phyloP scores from a whole-genome alignment of 495 filamentous ascomycete species.

The Penicillium canariense region DNA sequence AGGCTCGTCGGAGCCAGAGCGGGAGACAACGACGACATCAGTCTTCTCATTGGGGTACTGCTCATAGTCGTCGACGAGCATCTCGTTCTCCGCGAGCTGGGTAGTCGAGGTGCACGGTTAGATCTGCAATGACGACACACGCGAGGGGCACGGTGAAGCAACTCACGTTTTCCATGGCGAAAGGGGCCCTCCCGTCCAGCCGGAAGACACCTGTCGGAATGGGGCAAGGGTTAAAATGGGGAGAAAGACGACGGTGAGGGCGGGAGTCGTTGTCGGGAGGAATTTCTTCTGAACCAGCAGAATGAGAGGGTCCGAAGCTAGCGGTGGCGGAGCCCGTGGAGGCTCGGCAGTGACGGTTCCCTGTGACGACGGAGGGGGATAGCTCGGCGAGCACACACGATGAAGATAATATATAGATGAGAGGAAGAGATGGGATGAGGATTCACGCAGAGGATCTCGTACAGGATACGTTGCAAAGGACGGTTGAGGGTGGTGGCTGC shows the following conservation, averaged over 20 bases:
- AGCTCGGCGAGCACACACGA: background rate
- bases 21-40: constrained; percentile 80
- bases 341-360: constrained; percentile 17
- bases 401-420: too few relatives aligned
- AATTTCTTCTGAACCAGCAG: constrained; percentile 29
- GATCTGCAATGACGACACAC: constrained; percentile 27
- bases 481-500: background rate
- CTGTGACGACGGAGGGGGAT: background rate
- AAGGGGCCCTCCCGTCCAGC: constrained; percentile 30
- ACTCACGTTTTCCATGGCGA: constrained; percentile 52
- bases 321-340: constrained; percentile 32
- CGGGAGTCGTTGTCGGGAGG: constrained; percentile 24
- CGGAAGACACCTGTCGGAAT: constrained; percentile 27
- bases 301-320: constrained; percentile 29
- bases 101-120: constrained; percentile 20
- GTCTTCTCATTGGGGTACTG: constrained; percentile 75
- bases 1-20: constrained; percentile 57
- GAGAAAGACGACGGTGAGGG: background rate
- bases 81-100: constrained; percentile 53
- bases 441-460: too few relatives aligned
- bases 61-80: constrained; percentile 71
- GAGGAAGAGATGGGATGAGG: too few relatives aligned
- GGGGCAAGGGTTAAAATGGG: constrained; percentile 13
- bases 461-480: background rate
- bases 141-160: constrained; percentile 24